Evolutionary conservation across 2,329 filamentous ascomycete genomes (phyloP).

Genomic region (Exophiala xenobiotica): DNA sequence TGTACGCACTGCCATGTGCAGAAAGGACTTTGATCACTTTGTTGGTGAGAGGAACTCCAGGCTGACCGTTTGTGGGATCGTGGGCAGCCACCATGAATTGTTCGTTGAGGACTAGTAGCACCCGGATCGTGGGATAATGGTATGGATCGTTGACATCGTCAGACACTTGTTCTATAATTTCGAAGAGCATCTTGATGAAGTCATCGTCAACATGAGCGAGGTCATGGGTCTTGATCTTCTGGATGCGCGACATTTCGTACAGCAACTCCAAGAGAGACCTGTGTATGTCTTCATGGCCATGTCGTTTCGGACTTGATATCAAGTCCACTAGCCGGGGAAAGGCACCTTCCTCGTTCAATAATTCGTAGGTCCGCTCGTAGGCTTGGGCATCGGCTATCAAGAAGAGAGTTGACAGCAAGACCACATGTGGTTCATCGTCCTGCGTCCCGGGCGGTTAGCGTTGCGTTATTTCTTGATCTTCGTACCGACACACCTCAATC

Average conservation of each 20-base stretch:
- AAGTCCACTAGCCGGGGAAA: conserved; percentile 83
- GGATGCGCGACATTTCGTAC: conserved; percentile 95
- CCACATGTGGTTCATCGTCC: conserved; percentile 78
- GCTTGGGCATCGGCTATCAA: conserved; percentile 81
- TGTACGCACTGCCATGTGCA: conserved; percentile 74
- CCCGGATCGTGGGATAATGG: conserved; percentile 90
- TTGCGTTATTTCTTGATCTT: not conserved
- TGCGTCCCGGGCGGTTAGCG: conserved; percentile 42
- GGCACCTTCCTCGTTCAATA: conserved; percentile 82
- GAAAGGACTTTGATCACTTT: conserved; percentile 90
- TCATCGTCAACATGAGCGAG: conserved; percentile 68
- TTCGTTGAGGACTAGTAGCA: conserved; percentile 91
- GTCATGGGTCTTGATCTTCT: conserved; percentile 74
- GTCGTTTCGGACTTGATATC: conserved; percentile 62
- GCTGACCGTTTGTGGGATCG: conserved; percentile 42
- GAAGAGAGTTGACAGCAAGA: conserved; percentile 80
- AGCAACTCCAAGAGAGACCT: conserved; percentile 80
- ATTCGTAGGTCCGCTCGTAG: conserved; percentile 74
- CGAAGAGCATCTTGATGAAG: conserved; percentile 80
- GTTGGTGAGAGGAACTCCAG: conserved; percentile 69
- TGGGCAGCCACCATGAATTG: conserved; percentile 87
- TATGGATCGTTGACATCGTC: conserved; percentile 89
- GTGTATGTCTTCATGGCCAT: conserved; percentile 70
- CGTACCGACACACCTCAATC: conserved; percentile 55
- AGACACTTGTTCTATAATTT: conserved; percentile 82